phyloP scores from a whole-genome alignment of 805 yeast species.

The Saccharomyces eubayanus region DNA sequence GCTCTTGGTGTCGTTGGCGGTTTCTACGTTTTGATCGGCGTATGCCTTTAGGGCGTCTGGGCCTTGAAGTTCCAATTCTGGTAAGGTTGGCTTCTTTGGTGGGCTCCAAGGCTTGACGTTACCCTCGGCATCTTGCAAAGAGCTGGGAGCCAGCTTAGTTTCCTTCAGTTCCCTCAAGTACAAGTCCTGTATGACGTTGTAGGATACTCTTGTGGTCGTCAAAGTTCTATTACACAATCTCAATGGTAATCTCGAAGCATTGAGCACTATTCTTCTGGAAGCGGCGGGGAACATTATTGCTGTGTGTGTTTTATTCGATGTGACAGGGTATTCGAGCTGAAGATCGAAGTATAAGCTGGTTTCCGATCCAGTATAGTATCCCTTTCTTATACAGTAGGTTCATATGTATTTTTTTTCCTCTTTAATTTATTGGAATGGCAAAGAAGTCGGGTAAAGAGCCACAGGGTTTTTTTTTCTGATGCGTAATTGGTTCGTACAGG shows the following conservation, averaged over 20 bases:
- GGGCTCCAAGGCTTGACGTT: slow-evolving; percentile 75
- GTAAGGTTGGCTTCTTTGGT: slow-evolving; percentile 72
- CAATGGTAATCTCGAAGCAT: neutral
- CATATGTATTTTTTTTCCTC: neutral
- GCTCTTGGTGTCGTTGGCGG: slow-evolving; percentile 46
- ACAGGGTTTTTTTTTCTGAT: neutral
- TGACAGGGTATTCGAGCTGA: neutral
- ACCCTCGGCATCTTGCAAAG: slow-evolving; percentile 67
- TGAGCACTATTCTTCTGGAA: neutral
- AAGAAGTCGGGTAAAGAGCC: neutral
- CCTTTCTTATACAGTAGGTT: neutral
- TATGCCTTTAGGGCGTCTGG: slow-evolving; percentile 60
- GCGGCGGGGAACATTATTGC: neutral
- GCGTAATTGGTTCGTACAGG: neutral
- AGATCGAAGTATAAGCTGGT: neutral
- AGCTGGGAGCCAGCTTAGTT: slow-evolving; percentile 74
- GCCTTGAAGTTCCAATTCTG: slow-evolving; percentile 61
- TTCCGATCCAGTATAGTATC: neutral
- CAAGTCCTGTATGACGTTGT: slow-evolving; percentile 66
- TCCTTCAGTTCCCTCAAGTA: slow-evolving; percentile 75
- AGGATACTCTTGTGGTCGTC: slow-evolving; percentile 30
- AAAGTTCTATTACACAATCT: slow-evolving; percentile 10
- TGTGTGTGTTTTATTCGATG: neutral
- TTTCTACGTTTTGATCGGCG: slow-evolving; percentile 68
- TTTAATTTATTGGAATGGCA: neutral